Evolutionary conservation across 2,329 filamentous ascomycete genomes (phyloP), one percentile per base, ranked within the genome.

Genomic region (Pseudogymnoascus pannorum): DNA sequence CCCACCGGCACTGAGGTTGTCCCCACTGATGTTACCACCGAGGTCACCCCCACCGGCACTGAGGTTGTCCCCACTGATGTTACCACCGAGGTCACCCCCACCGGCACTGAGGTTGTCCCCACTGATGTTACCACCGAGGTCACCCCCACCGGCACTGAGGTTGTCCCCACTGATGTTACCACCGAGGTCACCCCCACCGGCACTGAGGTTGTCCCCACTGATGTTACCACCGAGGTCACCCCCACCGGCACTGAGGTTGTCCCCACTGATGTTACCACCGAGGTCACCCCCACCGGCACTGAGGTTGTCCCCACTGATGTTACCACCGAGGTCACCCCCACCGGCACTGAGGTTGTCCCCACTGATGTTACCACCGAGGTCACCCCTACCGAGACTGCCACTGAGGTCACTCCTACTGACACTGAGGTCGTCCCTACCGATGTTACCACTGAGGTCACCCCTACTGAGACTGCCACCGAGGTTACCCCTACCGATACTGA

Each of bases 1-100:
- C 71, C 67, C 9, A 72, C 70, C 29, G 61, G 63, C 36, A 29
- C 62, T 9, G 64, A 59, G 44, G 31, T 26, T 20, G 61, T 58
- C 35, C 64, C 61, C 16, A 62, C 54, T 63, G 64, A 66, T 26
- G 64, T 66, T 20, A 63, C 61, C 20, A 57, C 58, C 31, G 63
- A 65, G 59, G 66, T 66, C 54, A 67, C 66, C 24, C 35, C 63
- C 24, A 8, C 57, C 1, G 24, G 9, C 16, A 31, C 51, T 18
- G 31, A n/a, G n/a, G n/a, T n/a, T n/a, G n/a, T n/a, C n/a, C n/a
- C n/a, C n/a, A n/a, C n/a, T n/a, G n/a, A n/a, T n/a, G n/a, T n/a
- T n/a, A n/a, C 61, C 29, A 33, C 61, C 18, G 58, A 42, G 20
- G 8, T 9, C 31, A 44, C 62, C 18, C 18, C 59, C 18, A 16